phyloP scores from a whole-genome alignment of 257 asterid species.

The Ilex aquifolium region DNA sequence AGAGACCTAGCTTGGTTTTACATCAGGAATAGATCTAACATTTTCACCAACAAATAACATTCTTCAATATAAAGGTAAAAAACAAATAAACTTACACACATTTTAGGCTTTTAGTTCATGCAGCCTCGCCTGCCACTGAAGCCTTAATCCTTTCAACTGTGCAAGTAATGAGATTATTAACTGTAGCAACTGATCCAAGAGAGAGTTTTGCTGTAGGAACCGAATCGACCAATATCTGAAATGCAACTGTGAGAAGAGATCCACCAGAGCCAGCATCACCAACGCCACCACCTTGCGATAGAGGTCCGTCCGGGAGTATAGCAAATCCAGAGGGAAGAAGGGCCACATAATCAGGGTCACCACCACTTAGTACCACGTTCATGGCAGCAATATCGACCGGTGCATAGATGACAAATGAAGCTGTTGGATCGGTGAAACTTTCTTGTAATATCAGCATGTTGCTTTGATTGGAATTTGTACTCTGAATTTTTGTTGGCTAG shows the following conservation, averaged over 20 bases:
- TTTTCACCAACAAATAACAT: no score
- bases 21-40: no score
- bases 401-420: constrained; percentile 12
- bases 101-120: neutral
- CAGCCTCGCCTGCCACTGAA: constrained; percentile 16
- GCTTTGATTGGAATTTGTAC: constrained; percentile 1
- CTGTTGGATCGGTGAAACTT: constrained; percentile 4
- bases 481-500: neutral
- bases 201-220: constrained; percentile 24
- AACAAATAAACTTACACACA: neutral
- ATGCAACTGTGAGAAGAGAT: constrained; percentile 40
- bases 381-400: neutral
- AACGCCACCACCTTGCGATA: constrained; percentile 8
- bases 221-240: constrained; percentile 44
- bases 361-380: neutral
- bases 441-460: constrained; percentile 14
- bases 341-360: constrained; percentile 23
- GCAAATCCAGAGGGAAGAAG: constrained; percentile 61
- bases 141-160: constrained; percentile 35
- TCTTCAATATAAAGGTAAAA: neutral
- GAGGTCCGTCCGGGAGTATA: constrained; percentile 49
- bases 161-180: constrained; percentile 23
- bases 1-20: no score
- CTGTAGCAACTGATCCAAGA: constrained; percentile 23
- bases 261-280: constrained; percentile 26